phyloP scores from a whole-genome alignment of 176 grass and related monocot genomes.

The Oropetium thomaeum region DNA sequence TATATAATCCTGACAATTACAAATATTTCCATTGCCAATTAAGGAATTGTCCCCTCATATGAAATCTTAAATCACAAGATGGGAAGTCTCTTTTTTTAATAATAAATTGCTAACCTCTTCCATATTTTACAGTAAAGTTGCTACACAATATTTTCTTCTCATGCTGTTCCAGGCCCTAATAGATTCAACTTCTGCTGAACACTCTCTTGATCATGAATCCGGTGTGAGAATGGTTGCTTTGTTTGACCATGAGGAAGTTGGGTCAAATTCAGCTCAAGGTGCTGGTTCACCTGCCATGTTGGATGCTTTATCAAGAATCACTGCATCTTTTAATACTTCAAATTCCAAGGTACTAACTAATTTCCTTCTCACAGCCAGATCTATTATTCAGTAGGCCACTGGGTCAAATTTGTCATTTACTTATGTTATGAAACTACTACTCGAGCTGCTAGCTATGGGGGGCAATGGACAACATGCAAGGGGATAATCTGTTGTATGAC shows the following conservation, averaged over 20 bases:
- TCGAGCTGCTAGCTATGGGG: neutral
- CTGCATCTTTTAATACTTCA: conserved; percentile 67
- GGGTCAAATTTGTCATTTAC: neutral
- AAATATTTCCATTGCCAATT: neutral
- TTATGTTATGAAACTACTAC: conserved; percentile 2
- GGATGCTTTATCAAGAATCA: conserved; percentile 95
- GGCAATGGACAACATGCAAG: neutral
- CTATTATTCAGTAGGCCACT: conserved; percentile 5
- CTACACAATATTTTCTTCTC: conserved; percentile 19
- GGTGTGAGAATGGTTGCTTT: conserved; percentile 93
- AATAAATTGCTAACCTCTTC: neutral
- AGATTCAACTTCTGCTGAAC: conserved; percentile 61
- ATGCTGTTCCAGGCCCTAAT: conserved; percentile 71
- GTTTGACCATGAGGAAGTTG: conserved; percentile 98
- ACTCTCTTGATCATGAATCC: conserved; percentile 71
- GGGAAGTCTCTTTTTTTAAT: neutral
- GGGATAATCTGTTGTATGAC: no score
- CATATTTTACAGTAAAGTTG: neutral
- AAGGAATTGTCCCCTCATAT: neutral
- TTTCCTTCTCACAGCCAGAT: neutral
- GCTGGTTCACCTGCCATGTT: conserved; percentile 94
- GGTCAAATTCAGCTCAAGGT: conserved; percentile 92
- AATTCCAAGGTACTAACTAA: conserved; percentile 54
- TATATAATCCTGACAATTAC: conserved; percentile 16
- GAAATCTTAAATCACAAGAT: neutral